Base-by-base conservation (phyloP, 768 basidiomycete genomes). In the Mrakia gelida region DNA sequence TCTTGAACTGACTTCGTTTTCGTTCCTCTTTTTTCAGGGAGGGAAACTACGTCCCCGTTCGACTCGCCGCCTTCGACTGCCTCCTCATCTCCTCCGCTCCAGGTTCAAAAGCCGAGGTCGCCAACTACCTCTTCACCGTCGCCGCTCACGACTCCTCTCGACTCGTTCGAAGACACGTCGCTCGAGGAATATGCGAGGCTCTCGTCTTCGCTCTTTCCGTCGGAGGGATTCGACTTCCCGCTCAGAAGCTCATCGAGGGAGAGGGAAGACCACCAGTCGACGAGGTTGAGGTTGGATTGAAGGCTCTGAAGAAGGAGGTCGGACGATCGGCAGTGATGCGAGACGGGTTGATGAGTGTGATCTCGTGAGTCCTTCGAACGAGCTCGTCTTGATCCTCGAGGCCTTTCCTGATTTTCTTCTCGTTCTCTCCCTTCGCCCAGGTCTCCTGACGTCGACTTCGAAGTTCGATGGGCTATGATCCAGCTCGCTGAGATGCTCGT, bases 11-110 rank as follows among this genome's bases (percentile, higher is more conserved):
- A 49, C 45, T 11, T n/a, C 23, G 28, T 10, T n/a, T n/a, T 52
- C 15, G 11, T 54, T 54, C 41, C 6, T 30, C 23, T 15, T 41
- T 10, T 15, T 78, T 38, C 80, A 95, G 95, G 34, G 94, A 97
- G 85, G 97, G 96, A 59, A 97, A 98, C 82, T 94, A 92, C 81
- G 91, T 91, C 3, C 91, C 93, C 82, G 92, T 99, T 65, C 91
- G 97, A 67, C 88, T 94, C 65, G 91, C 92, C 6, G 96, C 97
- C 5, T 97, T 99, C 81, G 97, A 99, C 84, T 92, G 93, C 49
- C 87, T 98, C 15, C 81, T 88, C 11, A 77, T 84, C 91, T 96
- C 87, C 85, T 94, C 83, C 91, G 91, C 77, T 91, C 94, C 85
- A 92, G 94, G 94, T 91, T 93, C 83, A 88, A 75, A 79, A 91